Evolutionary conservation across 164 flowering plant genomes (phyloP).

Genomic region (Vitis cinerea): DNA sequence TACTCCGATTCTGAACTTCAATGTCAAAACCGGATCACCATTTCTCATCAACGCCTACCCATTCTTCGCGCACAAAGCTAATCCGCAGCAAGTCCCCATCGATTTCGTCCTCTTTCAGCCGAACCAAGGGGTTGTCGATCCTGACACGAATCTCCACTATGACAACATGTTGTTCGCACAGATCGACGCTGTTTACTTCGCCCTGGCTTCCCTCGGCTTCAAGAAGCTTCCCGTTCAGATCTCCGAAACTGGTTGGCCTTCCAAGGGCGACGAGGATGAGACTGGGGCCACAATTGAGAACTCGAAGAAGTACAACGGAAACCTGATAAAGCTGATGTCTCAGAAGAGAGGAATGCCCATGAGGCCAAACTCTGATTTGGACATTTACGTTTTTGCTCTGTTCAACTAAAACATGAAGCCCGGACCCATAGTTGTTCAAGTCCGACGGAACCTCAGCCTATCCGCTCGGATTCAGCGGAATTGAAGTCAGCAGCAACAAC

Average conservation of each 20-base stretch:
- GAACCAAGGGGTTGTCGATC: constrained; percentile 45
- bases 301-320: constrained; percentile 60
- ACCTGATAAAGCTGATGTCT: constrained; percentile 37
- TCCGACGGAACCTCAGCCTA: constrained; percentile 64
- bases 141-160: constrained; percentile 39
- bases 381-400: constrained; percentile 57
- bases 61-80: constrained; percentile 64
- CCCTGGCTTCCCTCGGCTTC: constrained; percentile 42
- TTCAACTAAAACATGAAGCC: constrained; percentile 74
- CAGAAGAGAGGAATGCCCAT: constrained; percentile 56
- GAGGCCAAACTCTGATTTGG: constrained; percentile 40
- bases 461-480: constrained; percentile 24
- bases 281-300: constrained; percentile 60
- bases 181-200: constrained; percentile 59
- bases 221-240: constrained; percentile 34
- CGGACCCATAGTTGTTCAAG: constrained; percentile 60
- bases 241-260: constrained; percentile 80
- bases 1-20: constrained; percentile 45
- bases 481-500: background rate
- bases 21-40: constrained; percentile 45
- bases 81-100: constrained; percentile 42
- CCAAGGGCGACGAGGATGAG: constrained; percentile 62
- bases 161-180: constrained; percentile 70
- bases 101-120: constrained; percentile 56
- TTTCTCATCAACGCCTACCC: constrained; percentile 78